These are phyloP conservation scores for Biscogniauxia sp. DNA, from an alignment of 2,329 filamentous ascomycete species.

Conservation along the genomic window DNA sequence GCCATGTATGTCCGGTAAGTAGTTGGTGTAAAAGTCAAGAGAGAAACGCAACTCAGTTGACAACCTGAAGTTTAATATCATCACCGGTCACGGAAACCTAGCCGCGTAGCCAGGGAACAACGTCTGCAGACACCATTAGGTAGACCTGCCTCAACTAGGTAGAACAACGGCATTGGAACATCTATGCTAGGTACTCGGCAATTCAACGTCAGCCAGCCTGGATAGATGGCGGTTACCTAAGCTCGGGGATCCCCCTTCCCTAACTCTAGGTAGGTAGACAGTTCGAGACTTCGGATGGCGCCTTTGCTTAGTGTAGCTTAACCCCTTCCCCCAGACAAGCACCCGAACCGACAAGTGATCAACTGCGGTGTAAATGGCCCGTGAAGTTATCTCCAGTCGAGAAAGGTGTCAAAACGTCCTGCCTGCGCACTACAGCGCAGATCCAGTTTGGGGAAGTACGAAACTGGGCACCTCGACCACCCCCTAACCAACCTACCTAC, in stretches of 20 bases:
- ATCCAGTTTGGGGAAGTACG: conserved; percentile 7
- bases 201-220: neutral
- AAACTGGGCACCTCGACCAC: conserved; percentile 9
- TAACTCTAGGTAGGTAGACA: neutral
- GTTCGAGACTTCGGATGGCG: neutral
- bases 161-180: neutral
- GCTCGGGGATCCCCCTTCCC: too few species aligned
- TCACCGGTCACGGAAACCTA: neutral
- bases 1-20: too few species aligned
- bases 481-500: too few species aligned
- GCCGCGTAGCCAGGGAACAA: neutral
- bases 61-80: neutral
- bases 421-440: conserved; percentile 1
- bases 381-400: conserved; percentile 14
- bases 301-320: neutral
- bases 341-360: conserved; percentile 8
- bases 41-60: neutral
- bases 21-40: neutral
- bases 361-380: conserved; percentile 1
- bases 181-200: neutral
- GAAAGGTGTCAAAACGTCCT: conserved; percentile 9
- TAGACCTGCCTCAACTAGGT: too few species aligned
- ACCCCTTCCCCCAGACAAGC: conserved; percentile 3
- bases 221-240: neutral
- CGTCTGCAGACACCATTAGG: neutral